Conservation (phyloP, 768 basidiomycete species). For the Lactarius hatsudake region DNA sequence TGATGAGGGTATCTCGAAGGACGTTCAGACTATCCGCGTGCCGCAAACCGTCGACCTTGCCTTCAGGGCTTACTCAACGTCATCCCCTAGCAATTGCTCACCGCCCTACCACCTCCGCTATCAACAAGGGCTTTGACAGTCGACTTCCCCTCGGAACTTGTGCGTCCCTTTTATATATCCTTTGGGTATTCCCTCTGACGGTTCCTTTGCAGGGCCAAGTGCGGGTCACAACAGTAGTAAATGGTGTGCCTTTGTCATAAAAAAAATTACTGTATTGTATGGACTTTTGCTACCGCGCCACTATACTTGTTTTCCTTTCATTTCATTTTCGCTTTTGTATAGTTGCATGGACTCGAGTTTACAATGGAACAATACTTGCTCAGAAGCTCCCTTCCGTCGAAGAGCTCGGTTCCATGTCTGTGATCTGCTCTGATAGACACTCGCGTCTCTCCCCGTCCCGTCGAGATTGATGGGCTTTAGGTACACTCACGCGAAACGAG, state of each 20-base stretch:
- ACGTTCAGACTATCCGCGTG: slow-evolving; percentile 87
- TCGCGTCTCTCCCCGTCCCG: neutral
- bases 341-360: neutral
- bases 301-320: neutral
- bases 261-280: slow-evolving; percentile 18
- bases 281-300: slow-evolving; percentile 9
- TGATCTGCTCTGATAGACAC: slow-evolving; percentile 95
- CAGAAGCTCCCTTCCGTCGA: slow-evolving; percentile 97
- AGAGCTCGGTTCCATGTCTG: slow-evolving; percentile 92
- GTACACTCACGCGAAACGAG: slow-evolving; percentile 91
- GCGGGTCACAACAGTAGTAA: slow-evolving; percentile 37
- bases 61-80: slow-evolving; percentile 96
- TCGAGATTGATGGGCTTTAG: slow-evolving; percentile 33
- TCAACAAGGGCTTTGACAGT: slow-evolving; percentile 96
- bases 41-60: slow-evolving; percentile 92
- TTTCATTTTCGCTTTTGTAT: slow-evolving; percentile 8
- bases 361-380: slow-evolving; percentile 40
- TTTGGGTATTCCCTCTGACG: slow-evolving; percentile 12
- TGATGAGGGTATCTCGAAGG: slow-evolving; percentile 72
- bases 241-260: neutral
- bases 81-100: slow-evolving; percentile 91
- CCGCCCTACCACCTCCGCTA: slow-evolving; percentile 95
- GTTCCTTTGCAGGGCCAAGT: slow-evolving; percentile 34
- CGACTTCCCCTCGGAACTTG: slow-evolving; percentile 97
- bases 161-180: slow-evolving; percentile 39